phyloP scores from a whole-genome alignment of 148 eudicot species.

The Pouteria glomerata region DNA sequence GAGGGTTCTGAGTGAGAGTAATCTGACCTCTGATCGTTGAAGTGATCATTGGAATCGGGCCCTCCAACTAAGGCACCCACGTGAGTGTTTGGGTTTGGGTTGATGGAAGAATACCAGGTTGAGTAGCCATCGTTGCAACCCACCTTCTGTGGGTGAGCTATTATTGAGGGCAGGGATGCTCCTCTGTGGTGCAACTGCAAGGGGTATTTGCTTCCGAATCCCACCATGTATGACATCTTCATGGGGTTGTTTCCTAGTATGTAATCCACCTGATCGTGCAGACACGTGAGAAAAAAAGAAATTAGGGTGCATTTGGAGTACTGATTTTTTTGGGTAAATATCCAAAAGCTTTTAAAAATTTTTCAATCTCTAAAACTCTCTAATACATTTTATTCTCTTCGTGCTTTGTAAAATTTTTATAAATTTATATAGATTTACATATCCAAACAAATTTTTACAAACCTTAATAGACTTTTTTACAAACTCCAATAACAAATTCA shows the following conservation, averaged over 20 bases:
- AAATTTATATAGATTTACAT: too few relatives aligned
- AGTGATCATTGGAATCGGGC: slow-evolving; percentile 62
- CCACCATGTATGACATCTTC: slow-evolving; percentile 89
- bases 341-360: too few relatives aligned
- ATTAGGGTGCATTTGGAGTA: too few relatives aligned
- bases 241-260: slow-evolving; percentile 79
- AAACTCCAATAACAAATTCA: too few relatives aligned
- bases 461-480: too few relatives aligned
- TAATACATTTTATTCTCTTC: neutral
- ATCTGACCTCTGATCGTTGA: slow-evolving; percentile 57
- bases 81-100: slow-evolving; percentile 66
- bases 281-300: neutral
- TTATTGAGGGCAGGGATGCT: slow-evolving; percentile 64
- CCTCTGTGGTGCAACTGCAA: slow-evolving; percentile 75
- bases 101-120: slow-evolving; percentile 40
- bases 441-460: too few relatives aligned
- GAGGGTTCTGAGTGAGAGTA: slow-evolving; percentile 70
- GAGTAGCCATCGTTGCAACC: slow-evolving; percentile 64
- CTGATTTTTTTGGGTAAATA: too few relatives aligned
- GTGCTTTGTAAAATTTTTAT: neutral
- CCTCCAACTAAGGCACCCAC: slow-evolving; percentile 89
- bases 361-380: too few relatives aligned
- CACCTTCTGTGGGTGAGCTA: slow-evolving; percentile 33
- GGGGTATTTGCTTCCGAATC: slow-evolving; percentile 65
- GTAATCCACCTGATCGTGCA: slow-evolving; percentile 83